Evolutionary conservation across 192 early-diverging fungal genomes (phyloP).

Genomic region (Pecoramyces ruminantium): DNA sequence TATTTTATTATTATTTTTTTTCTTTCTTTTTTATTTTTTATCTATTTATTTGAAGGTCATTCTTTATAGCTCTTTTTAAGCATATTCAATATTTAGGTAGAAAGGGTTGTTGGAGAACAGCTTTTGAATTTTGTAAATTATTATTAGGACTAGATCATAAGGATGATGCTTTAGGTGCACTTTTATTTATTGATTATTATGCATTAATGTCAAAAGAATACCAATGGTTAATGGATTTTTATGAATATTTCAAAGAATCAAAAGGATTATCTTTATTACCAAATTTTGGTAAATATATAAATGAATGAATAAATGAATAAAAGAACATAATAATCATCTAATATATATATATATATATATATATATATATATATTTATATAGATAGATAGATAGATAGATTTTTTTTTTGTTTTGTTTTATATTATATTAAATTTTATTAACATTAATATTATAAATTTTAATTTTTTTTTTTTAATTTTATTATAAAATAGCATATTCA

Average conservation of each 20-base stretch:
- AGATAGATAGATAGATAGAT: too few relatives aligned
- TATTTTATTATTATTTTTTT: too few relatives aligned
- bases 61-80: constrained; percentile 65
- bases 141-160: constrained; percentile 53
- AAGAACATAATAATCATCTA: too few relatives aligned
- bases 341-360: too few relatives aligned
- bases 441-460: background rate
- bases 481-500: constrained; percentile 65
- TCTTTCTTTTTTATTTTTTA: too few relatives aligned
- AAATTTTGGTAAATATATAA: background rate
- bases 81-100: constrained; percentile 71
- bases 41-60: constrained; percentile 13
- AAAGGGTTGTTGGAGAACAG: constrained; percentile 86
- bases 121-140: constrained; percentile 75
- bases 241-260: constrained; percentile 1
- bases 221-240: constrained; percentile 26
- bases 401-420: constrained; percentile 18
- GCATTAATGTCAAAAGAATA: constrained; percentile 63
- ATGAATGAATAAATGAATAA: background rate
- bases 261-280: background rate
- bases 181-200: constrained; percentile 70
- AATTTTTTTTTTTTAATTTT: constrained; percentile 10
- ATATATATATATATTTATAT: too few relatives aligned
- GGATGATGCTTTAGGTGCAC: constrained; percentile 54
- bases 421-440: too few relatives aligned